Conservation (phyloP, 495 filamentous ascomycete genomes). For the Poronia punctata region DNA sequence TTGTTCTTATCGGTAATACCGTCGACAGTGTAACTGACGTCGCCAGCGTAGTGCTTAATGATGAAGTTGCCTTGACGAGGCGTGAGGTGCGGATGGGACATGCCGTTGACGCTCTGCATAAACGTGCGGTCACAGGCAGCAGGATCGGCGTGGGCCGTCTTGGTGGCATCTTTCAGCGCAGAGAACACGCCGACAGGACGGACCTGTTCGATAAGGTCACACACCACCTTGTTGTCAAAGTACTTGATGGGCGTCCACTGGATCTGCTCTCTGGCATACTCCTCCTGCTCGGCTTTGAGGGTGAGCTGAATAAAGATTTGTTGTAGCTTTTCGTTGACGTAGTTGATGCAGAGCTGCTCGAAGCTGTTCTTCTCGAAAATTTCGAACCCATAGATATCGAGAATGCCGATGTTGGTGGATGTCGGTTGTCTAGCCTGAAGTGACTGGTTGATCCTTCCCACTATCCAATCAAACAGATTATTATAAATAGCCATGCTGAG, state of each 20-base stretch:
- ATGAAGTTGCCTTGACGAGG: constrained; percentile 93
- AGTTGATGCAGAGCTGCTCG: constrained; percentile 99
- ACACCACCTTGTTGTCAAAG: constrained; percentile 99
- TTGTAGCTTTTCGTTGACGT: constrained; percentile 99
- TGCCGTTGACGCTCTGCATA: constrained; percentile 80
- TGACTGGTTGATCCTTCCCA: constrained; percentile 84
- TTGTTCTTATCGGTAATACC: constrained; percentile 99
- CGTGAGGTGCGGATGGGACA: constrained; percentile 87
- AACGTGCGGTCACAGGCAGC: constrained; percentile 93
- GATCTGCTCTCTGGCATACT: constrained; percentile 94
- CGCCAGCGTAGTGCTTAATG: constrained; percentile 98
- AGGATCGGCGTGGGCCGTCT: constrained; percentile 92
- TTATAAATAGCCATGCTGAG: constrained; percentile 92
- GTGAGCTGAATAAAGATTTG: constrained; percentile 99
- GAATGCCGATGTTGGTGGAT: constrained; percentile 85
- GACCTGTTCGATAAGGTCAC: constrained; percentile 91
- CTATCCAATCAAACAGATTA: constrained; percentile 99
- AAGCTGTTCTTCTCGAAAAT: constrained; percentile 99
- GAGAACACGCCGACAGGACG: constrained; percentile 92
- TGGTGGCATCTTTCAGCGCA: constrained; percentile 93
- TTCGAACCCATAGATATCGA: constrained; percentile 99
- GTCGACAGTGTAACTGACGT: constrained; percentile 89
- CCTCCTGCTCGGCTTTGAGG: constrained; percentile 93
- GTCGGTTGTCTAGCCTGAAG: constrained; percentile 69
- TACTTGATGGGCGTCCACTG: constrained; percentile 99